Evolutionary conservation across 495 filamentous ascomycete genomes (phyloP), one percentile per base, ranked within the genome.

Genomic region (Penicillium desertorum): DNA sequence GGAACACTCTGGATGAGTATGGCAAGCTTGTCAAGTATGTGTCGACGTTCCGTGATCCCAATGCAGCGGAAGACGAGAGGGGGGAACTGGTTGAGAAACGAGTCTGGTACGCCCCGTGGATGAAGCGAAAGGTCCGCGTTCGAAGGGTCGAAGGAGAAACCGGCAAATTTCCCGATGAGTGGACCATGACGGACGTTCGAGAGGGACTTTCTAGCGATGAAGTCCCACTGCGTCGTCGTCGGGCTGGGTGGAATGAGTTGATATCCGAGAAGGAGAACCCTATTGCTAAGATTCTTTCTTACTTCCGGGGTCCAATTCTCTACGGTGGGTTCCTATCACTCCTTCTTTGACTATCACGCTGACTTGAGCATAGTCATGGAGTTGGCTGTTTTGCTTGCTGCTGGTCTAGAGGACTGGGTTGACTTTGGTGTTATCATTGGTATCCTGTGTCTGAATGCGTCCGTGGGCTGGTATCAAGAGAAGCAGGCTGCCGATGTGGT

Each of bases 341-440:
- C 2, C 19, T 10, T 9, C 3, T 29, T n/a, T 34, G 17, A 14
- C 5, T 9, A 17, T 12, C 41, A 6, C 20, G n/a, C 69, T 76
- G 62, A 78, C 60, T 34, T 45, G 32, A 12, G 22, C 17, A 11
- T 52, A 92, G 88, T 90, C 43, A 91, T 92, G 88, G 88, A 92
- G 75, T 62, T 92, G 62, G 88, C 88, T 62, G 86, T 88, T 54
- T 69, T 92, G 29, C 74, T 92, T 51, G 86, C 88, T 58, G 87
- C 87, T 59, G 88, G 88, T 76, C 79, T 92, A 41, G 65, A 76
- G 5, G 88, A 90, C 68, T 92, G 87, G 87, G 81, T 92, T 58
- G 88, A 92, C 70, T 88, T 91, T 54, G 88, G 88, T 78, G 88
- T 92, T 63, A 92, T 92, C 71, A 86, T 88, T 56, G 88, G 85